Conservation (phyloP, 2,329 filamentous ascomycete genomes). For the Akanthomyces dipterigenus region DNA sequence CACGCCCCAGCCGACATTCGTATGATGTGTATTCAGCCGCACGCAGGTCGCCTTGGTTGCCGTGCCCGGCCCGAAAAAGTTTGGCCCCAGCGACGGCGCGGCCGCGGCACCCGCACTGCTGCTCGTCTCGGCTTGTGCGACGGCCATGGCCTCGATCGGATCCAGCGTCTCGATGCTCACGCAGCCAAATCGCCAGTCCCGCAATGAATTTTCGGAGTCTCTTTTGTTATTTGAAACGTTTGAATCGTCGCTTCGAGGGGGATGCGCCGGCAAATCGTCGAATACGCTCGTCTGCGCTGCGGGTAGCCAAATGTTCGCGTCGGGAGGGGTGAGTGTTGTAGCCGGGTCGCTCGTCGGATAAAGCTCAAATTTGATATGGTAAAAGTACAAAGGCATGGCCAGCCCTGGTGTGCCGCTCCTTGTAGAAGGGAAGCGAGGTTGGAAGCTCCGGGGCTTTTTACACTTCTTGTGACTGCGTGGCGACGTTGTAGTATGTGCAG, state of each 20-base stretch:
- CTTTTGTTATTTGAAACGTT: neutral
- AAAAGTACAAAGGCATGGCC: conserved; percentile 56
- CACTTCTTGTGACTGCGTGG: neutral
- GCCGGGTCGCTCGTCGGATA: conserved; percentile 37
- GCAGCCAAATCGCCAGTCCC: conserved; percentile 77
- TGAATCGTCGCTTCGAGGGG: conserved; percentile 18
- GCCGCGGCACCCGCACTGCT: conserved; percentile 37
- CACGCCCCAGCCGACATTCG: conserved; percentile 82
- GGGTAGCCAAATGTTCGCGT: conserved; percentile 43
- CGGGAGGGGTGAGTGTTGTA: conserved; percentile 24
- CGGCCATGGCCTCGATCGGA: conserved; percentile 35
- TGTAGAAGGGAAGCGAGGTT: no score
- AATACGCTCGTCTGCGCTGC: conserved; percentile 44
- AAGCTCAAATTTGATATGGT: conserved; percentile 61
- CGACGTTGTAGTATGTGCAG: no score
- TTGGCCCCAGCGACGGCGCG: conserved; percentile 48
- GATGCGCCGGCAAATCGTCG: conserved; percentile 46
- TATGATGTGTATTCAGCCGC: conserved; percentile 62
- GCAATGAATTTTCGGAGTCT: conserved; percentile 18
- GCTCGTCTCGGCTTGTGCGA: conserved; percentile 28
- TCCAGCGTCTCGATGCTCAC: conserved; percentile 78
- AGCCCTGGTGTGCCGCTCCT: neutral
- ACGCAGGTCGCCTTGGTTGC: conserved; percentile 78
- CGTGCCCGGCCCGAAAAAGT: conserved; percentile 54
- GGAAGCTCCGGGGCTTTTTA: neutral